Evolutionary conservation across 2,329 filamentous ascomycete genomes (phyloP).

Genomic region (Trichocomaceae sp.): DNA sequence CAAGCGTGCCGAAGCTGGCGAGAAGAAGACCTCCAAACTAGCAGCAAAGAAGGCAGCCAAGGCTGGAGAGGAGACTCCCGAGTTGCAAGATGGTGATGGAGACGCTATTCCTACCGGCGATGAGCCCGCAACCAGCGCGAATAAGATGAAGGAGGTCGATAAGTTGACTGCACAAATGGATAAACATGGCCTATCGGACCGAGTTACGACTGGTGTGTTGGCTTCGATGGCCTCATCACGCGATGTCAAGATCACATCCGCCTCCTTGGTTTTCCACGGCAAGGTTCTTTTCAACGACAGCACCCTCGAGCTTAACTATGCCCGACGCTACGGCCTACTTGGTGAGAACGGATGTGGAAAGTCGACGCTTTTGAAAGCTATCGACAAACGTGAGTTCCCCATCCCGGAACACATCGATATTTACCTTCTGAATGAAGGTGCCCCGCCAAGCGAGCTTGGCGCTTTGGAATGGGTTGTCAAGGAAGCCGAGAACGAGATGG

Average conservation of each 20-base stretch:
- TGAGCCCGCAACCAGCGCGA: slow-evolving; percentile 61
- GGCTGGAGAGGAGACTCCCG: slow-evolving; percentile 44
- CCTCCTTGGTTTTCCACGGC: slow-evolving; percentile 94
- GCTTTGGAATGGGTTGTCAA: slow-evolving; percentile 95
- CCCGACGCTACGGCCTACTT: slow-evolving; percentile 85
- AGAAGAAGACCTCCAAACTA: slow-evolving; percentile 68
- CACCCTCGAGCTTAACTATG: slow-evolving; percentile 86
- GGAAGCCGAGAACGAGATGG: slow-evolving; percentile 89
- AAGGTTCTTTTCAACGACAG: slow-evolving; percentile 92
- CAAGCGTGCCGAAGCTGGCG: slow-evolving; percentile 62
- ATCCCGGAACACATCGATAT: slow-evolving; percentile 96
- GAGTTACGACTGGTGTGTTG: slow-evolving; percentile 95
- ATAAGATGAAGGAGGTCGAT: slow-evolving; percentile 74
- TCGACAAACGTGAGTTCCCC: slow-evolving; percentile 87
- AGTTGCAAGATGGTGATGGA: slow-evolving; percentile 58
- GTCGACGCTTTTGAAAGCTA: slow-evolving; percentile 93
- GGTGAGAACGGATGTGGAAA: slow-evolving; percentile 99
- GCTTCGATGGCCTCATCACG: slow-evolving; percentile 76
- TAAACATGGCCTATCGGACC: slow-evolving; percentile 90
- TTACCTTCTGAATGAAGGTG: slow-evolving; percentile 96
- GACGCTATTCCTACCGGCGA: slow-evolving; percentile 49
- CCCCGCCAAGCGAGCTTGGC: slow-evolving; percentile 78
- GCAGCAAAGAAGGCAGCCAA: slow-evolving; percentile 57
- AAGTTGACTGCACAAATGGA: slow-evolving; percentile 90
- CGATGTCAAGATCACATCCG: slow-evolving; percentile 95